Conservation (phyloP, 2,329 filamentous ascomycete genomes). For the Sclerotinia glacialis region DNA sequence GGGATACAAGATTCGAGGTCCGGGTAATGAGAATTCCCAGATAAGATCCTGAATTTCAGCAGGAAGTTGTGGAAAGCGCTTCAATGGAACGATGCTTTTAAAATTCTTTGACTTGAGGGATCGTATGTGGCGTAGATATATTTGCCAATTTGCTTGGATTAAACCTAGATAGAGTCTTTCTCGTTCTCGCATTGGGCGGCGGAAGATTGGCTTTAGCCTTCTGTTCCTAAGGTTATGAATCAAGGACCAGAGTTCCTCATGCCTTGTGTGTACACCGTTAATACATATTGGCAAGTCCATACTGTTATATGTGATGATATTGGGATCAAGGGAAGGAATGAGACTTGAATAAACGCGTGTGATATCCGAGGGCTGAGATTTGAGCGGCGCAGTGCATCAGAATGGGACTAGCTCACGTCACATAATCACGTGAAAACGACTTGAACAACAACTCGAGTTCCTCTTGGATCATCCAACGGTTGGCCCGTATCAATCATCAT, state of each 20-base stretch:
- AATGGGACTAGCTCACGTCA: background rate
- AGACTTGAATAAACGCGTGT: background rate
- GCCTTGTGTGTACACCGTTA: background rate
- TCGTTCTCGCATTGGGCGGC: background rate
- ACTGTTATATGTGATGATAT: background rate
- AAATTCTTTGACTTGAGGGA: background rate
- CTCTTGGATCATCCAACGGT: background rate
- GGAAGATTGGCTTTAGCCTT: background rate
- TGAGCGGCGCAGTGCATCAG: background rate
- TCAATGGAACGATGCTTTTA: background rate
- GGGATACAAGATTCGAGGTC: background rate
- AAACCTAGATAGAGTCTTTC: background rate
- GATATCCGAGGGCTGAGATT: background rate
- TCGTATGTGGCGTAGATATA: background rate
- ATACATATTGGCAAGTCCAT: slow-evolving; percentile 1
- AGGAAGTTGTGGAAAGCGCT: background rate
- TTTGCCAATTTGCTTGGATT: background rate
- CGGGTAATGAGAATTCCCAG: background rate
- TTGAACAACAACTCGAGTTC: no score
- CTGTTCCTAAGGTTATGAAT: background rate
- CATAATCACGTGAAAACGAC: background rate
- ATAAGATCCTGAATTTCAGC: background rate
- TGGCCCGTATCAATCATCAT: no score
- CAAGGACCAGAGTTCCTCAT: background rate
- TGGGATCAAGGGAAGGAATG: background rate